Evolutionary conservation across 2,329 filamentous ascomycete genomes (phyloP).

Genomic region (Colletotrichum truncatum): DNA sequence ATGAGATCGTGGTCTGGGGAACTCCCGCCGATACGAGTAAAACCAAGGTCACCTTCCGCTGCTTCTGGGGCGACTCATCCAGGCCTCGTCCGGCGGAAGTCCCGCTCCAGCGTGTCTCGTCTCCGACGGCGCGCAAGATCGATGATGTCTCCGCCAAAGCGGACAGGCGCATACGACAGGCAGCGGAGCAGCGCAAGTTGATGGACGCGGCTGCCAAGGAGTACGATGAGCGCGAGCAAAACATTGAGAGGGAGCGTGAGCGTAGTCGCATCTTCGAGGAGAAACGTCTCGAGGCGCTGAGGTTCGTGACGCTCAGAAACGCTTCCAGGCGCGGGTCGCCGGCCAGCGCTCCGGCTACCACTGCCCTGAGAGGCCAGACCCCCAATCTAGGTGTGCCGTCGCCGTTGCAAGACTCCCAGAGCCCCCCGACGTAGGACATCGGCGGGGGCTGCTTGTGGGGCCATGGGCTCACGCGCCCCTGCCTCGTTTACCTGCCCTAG

Average conservation of each 20-base stretch:
- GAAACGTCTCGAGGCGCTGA: constrained; percentile 55
- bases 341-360: constrained; percentile 29
- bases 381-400: constrained; percentile 5
- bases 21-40: constrained; percentile 46
- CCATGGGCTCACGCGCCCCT: background rate
- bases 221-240: constrained; percentile 48
- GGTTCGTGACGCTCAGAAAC: constrained; percentile 40
- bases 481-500: too few relatives aligned
- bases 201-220: constrained; percentile 56
- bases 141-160: constrained; percentile 58
- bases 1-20: constrained; percentile 78
- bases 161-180: constrained; percentile 53
- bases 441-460: background rate
- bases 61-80: constrained; percentile 66
- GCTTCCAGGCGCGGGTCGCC: constrained; percentile 29
- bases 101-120: constrained; percentile 46
- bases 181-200: constrained; percentile 49
- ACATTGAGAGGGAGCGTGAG: constrained; percentile 55
- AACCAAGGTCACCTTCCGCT: constrained; percentile 60
- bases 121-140: constrained; percentile 52
- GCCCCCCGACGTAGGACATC: background rate
- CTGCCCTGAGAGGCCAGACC: constrained; percentile 15
- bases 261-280: constrained; percentile 60
- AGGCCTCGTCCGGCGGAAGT: constrained; percentile 46
- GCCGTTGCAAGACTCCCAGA: constrained; percentile 10